Evolutionary conservation across 2,329 filamentous ascomycete species (phyloP), one percentile per base, ranked within the genome.

Genomic region (Mariannaea elegans): DNA sequence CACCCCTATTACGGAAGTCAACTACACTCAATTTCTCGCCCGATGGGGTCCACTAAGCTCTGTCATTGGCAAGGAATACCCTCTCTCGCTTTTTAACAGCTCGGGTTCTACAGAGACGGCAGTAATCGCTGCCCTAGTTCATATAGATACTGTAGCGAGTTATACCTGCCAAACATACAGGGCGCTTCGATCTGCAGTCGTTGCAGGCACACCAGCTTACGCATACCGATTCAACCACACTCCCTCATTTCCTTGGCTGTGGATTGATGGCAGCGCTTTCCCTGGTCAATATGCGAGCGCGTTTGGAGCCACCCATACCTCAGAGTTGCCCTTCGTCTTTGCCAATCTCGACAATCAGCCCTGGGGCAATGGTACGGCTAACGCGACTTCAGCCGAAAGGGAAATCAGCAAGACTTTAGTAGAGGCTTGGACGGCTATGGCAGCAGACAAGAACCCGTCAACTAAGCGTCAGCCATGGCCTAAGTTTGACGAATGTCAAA

Each of bases 291-390:
- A 52, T n/a, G 23, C 23, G 10, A 19, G 46, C 10, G 7, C 52
- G 5, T 65, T 61, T 29, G 60, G 62, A 21, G 48, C 63, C 1
- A 54, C 62, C 19, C 66, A 67, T 39, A 61, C 49, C 6, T 45
- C 58, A 2, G 63, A 67, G 41, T 13, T 69, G 12, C 62, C 65
- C 2, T 64, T 62, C 13, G 46, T 64, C 7, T 66, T 69, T 58
- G 61, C 27, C 6, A 64, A 62, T 16, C 24, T 67, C 19, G 55
- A 65, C n/a, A 44, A 61, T 21, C 34, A 56, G 49, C 62, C 65
- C 7, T 66, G 54, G 48, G 60, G 61, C 2, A 51, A 59, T 12
- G 62, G 66, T 1, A 62, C 45, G 14, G 63, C 61, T 34, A 63
- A 60, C 18, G 56, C 51, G 2, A 59, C 53, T 12, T 32, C 38